Base-by-base conservation (phyloP, 495 filamentous ascomycete species). In the Neurospora intermedia region DNA sequence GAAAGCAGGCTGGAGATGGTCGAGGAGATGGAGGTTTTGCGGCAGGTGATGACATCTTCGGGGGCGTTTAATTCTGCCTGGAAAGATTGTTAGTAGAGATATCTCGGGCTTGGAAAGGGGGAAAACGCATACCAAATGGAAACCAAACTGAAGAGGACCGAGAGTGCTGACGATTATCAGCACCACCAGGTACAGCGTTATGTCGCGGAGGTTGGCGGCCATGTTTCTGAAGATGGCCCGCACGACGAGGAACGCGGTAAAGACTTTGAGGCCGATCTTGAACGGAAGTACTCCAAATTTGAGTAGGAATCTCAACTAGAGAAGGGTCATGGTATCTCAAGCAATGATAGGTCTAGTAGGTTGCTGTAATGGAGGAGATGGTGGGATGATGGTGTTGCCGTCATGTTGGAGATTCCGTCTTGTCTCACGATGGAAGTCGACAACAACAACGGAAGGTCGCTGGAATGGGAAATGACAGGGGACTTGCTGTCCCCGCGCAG, bases 11-110 rank as follows among this genome's bases (percentile, higher is more conserved):
- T 71, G 74, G 77, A 38, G 77, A 78, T 73, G 20, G 81, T 72
- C 6, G 85, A 75, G 70, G 85, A 85, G 72, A 89, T 86, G 69
- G 85, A 84, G 76, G 89, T 88, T 76, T 85, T 89, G 62, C 89
- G 88, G 84, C 93, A 96, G 70, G 91, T 94, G 75, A 98, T 89
- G 75, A 95, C 92, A 79, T 92, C 88, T 86, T 97, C 90, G 13
- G 96, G 96, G 40, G 96, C 93, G 80, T 99, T 99, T 40, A 99
- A 88, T 80, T 98, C 96, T 72, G 94, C 92, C 94, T 98, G 78
- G 10, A 42, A 18, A 42, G 1, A 46, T 20, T n/a, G 69, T 82
- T 77, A 83, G 81, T 42, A 69, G 70, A 9, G 31, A 31, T 45
- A 48, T 1, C 13, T 69, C 8, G 1, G 48, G 20, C 0, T 15